A percentile compares a stretch with the other conserved stretches of the same genome.
Evolutionary conservation across 2,329 filamentous ascomycete genomes (phyloP).

Genomic region (Orbilia javanica): DNA sequence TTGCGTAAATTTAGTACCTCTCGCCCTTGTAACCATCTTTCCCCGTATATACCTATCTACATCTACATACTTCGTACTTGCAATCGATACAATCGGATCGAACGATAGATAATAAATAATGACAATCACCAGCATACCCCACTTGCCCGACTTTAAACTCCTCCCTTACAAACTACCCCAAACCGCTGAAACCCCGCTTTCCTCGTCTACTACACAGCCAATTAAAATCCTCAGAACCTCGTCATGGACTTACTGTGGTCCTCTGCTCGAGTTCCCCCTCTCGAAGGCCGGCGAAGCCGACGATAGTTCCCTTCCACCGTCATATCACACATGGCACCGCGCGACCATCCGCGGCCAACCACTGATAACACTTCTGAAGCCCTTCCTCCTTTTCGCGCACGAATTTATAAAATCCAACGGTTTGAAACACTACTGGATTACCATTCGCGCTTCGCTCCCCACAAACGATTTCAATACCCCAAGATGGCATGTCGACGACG

Average conservation of each 20-base stretch:
- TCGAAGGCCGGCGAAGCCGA: not conserved
- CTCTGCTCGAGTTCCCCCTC: constrained; percentile 63
- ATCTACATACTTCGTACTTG: not conserved
- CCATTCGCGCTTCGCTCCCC: constrained; percentile 67
- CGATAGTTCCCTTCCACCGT: constrained; percentile 63
- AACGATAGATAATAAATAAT: constrained; percentile 19
- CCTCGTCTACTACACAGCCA: not conserved
- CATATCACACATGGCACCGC: constrained; percentile 65
- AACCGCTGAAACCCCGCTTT: not conserved
- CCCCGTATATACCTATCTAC: not conserved
- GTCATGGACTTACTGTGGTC: constrained; percentile 68
- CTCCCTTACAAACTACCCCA: constrained; percentile 37
- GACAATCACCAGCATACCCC: constrained; percentile 36
- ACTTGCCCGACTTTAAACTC: constrained; percentile 48
- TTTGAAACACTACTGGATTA: constrained; percentile 68
- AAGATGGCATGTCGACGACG: constrained; percentile 69
- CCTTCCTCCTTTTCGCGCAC: constrained; percentile 66
- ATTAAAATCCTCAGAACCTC: constrained; percentile 57
- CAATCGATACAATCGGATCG: not conserved
- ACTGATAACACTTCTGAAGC: constrained; percentile 64
- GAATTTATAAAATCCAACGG: constrained; percentile 64
- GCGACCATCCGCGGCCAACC: constrained; percentile 63
- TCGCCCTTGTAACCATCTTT: constrained; percentile 2
- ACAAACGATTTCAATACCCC: constrained; percentile 67
- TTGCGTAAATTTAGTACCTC: constrained; percentile 1